phyloP scores from a whole-genome alignment of 768 basidiomycete genomes.

The Glaciozyma martinii region DNA sequence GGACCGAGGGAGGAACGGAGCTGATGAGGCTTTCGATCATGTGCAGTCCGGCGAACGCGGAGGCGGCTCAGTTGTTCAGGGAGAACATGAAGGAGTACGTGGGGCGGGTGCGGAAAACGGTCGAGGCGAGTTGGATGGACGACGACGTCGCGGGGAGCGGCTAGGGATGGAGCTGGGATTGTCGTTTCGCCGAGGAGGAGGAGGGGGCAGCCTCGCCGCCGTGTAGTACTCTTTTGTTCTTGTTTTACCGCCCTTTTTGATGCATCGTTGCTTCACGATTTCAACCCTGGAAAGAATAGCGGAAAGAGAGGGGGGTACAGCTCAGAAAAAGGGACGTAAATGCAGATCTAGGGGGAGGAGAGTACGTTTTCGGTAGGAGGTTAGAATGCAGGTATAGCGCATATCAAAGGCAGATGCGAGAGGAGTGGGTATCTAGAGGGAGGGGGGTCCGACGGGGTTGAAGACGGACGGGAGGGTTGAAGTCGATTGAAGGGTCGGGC shows the following conservation, averaged over 20 bases:
- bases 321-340: neutral
- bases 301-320: neutral
- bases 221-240: no score
- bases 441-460: neutral
- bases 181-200: no score
- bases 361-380: neutral
- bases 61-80: constrained; percentile 90
- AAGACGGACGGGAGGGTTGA: neutral
- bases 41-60: constrained; percentile 86
- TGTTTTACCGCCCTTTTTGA: neutral
- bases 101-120: constrained; percentile 79
- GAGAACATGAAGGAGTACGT: constrained; percentile 99
- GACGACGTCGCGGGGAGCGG: constrained; percentile 14
- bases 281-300: neutral
- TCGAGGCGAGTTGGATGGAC: constrained; percentile 92
- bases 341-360: neutral
- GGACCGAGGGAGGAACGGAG: neutral
- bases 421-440: neutral
- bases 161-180: neutral
- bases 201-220: no score
- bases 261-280: neutral
- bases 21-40: no score
- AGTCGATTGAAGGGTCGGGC: neutral
- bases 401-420: neutral
- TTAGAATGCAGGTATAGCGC: neutral